Evolutionary conservation across 2,329 filamentous ascomycete species (phyloP).

Genomic region (Penicillium sp.): DNA sequence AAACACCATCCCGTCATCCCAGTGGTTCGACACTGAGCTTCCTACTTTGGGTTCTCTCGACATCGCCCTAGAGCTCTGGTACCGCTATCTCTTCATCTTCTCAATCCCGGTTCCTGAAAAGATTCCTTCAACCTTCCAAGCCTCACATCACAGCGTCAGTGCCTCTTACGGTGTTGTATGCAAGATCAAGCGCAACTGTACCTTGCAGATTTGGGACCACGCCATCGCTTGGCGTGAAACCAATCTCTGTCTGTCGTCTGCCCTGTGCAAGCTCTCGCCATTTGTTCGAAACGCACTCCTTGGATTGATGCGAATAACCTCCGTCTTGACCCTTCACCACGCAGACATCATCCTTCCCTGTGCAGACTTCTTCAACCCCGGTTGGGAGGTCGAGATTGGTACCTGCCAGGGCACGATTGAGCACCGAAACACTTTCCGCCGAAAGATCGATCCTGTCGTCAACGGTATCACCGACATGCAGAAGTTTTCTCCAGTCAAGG

Average conservation of each 20-base stretch:
- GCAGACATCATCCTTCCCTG: constrained; percentile 60
- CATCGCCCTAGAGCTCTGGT: constrained; percentile 39
- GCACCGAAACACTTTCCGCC: constrained; percentile 55
- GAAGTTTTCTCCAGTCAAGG: constrained; percentile 58
- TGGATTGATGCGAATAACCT: constrained; percentile 48
- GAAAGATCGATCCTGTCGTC: constrained; percentile 63
- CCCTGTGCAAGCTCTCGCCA: constrained; percentile 48
- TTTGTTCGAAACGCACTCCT: constrained; percentile 50
- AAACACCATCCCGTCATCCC: constrained; percentile 32
- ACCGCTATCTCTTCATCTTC: constrained; percentile 53
- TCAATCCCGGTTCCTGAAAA: constrained; percentile 56
- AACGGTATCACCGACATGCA: constrained; percentile 65
- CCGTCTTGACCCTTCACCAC: constrained; percentile 49
- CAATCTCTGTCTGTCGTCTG: constrained; percentile 49
- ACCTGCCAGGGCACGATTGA: constrained; percentile 56
- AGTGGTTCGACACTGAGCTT: constrained; percentile 40
- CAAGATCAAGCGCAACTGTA: constrained; percentile 59
- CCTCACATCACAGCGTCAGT: constrained; percentile 60
- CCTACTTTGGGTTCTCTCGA: constrained; percentile 38
- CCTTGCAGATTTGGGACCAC: constrained; percentile 63
- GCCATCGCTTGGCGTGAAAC: constrained; percentile 61
- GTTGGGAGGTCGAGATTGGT: constrained; percentile 62
- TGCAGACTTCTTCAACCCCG: constrained; percentile 62
- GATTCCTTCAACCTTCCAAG: constrained; percentile 60
- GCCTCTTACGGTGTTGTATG: constrained; percentile 61